phyloP scores from a whole-genome alignment of 345 rosid genomes.

The Hevea brasiliensis region DNA sequence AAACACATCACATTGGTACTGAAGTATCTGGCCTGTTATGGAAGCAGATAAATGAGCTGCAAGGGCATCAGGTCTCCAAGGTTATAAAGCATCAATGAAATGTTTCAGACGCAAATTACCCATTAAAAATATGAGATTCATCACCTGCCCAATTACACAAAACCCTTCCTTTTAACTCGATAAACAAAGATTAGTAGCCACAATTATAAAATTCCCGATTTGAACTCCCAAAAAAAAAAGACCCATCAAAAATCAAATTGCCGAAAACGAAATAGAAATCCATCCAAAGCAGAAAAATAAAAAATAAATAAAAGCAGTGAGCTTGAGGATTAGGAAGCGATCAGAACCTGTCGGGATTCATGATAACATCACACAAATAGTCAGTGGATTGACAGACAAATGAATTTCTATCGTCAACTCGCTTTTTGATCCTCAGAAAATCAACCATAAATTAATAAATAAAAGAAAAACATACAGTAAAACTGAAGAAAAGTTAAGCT shows the following conservation, averaged over 20 bases:
- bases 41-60: too few species aligned
- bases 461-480: background rate
- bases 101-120: slow-evolving; percentile 53
- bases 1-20: too few species aligned
- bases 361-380: slow-evolving; percentile 39
- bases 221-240: too few species aligned
- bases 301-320: too few species aligned
- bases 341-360: slow-evolving; percentile 65
- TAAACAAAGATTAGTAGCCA: background rate
- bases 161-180: background rate
- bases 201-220: too few species aligned
- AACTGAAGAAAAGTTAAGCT: background rate
- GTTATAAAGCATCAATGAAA: slow-evolving; percentile 48
- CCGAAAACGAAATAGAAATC: too few species aligned
- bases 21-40: too few species aligned
- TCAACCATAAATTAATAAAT: background rate
- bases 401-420: slow-evolving; percentile 53
- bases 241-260: too few species aligned
- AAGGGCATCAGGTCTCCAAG: slow-evolving; percentile 57
- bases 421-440: slow-evolving; percentile 14
- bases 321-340: slow-evolving; percentile 24
- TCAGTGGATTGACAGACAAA: slow-evolving; percentile 59
- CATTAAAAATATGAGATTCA: slow-evolving; percentile 38
- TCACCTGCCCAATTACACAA: slow-evolving; percentile 18
- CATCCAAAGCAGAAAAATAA: too few species aligned